A percentile compares a stretch with the other conserved stretches of the same genome.
Evolutionary conservation across 192 early-diverging fungal species (phyloP).

Genomic region (Umbelopsis vinacea): DNA sequence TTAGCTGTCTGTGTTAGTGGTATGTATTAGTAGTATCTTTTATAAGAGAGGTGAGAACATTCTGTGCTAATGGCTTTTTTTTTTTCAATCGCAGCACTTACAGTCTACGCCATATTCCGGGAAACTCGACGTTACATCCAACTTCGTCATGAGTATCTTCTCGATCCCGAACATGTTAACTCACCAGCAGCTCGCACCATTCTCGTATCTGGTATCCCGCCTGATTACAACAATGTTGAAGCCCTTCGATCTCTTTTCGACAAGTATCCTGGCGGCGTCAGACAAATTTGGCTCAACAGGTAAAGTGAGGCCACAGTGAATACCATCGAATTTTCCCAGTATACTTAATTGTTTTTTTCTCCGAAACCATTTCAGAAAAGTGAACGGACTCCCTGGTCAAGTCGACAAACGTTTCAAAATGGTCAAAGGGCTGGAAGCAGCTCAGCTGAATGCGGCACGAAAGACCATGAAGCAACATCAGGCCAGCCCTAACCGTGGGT

Average conservation of each 20-base stretch:
- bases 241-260: conserved; percentile 57
- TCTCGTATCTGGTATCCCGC: conserved; percentile 73
- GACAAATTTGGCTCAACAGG: conserved; percentile 65
- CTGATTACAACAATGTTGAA: conserved; percentile 52
- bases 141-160: conserved; percentile 67
- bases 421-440: conserved; percentile 53
- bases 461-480: conserved; percentile 21
- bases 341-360: too few relatives aligned
- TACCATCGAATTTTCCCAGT: too few relatives aligned
- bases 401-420: conserved; percentile 56
- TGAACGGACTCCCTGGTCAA: conserved; percentile 49
- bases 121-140: conserved; percentile 63
- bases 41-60: too few relatives aligned
- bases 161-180: conserved; percentile 51
- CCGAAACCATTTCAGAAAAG: conserved; percentile 41
- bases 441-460: neutral
- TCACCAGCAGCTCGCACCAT: conserved; percentile 64
- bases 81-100: conserved; percentile 23
- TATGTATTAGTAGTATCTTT: conserved; percentile 39
- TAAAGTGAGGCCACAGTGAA: too few relatives aligned
- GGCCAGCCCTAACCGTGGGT: neutral
- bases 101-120: conserved; percentile 57
- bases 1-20: conserved; percentile 55
- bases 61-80: too few relatives aligned
- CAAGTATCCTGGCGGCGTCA: conserved; percentile 72